These are phyloP conservation scores for Prototheca wickerhamii DNA, from an alignment of 163 green algal species.

Conservation along the genomic window DNA sequence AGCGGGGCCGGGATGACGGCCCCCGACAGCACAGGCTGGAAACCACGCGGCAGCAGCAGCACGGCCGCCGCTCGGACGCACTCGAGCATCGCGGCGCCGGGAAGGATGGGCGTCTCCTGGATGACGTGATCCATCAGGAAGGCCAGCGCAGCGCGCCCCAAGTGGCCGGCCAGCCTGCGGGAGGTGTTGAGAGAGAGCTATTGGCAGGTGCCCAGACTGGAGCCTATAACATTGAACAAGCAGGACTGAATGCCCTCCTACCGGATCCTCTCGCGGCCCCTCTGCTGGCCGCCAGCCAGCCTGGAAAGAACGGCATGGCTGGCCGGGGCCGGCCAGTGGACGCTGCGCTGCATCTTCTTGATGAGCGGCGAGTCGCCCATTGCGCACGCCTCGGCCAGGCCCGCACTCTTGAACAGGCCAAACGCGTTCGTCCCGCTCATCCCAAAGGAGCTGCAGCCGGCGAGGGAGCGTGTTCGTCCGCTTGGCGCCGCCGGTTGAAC, in stretches of 20 bases:
- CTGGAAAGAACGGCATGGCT: neutral
- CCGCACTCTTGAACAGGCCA: neutral
- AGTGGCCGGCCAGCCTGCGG: neutral
- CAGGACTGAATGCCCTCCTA: too few relatives aligned
- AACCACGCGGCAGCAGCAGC: neutral
- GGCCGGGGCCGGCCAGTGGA: neutral
- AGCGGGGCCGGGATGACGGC: conserved; percentile 6
- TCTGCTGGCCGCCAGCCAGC: too few relatives aligned
- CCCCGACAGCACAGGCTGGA: neutral
- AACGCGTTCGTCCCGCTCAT: conserved; percentile 76
- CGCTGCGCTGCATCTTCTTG: neutral
- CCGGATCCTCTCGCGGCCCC: too few relatives aligned
- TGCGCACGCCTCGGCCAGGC: too few relatives aligned
- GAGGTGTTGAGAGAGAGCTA: neutral
- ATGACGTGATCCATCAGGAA: conserved; percentile 24
- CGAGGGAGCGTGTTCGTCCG: too few relatives aligned
- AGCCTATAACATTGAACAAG: too few relatives aligned
- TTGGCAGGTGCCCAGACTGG: too few relatives aligned
- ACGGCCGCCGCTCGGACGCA: neutral
- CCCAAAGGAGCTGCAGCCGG: conserved; percentile 72
- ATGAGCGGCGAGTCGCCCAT: too few relatives aligned
- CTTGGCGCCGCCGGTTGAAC: too few relatives aligned
- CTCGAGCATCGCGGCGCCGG: conserved; percentile 32
- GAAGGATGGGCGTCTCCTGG: conserved; percentile 26
- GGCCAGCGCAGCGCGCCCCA: conserved; percentile 2